Percentiles rank a stretch among this genome's conserved stretches.
Conservation (phyloP, 176 grass and related monocot genomes). For the Coix lacrymajobi region DNA sequence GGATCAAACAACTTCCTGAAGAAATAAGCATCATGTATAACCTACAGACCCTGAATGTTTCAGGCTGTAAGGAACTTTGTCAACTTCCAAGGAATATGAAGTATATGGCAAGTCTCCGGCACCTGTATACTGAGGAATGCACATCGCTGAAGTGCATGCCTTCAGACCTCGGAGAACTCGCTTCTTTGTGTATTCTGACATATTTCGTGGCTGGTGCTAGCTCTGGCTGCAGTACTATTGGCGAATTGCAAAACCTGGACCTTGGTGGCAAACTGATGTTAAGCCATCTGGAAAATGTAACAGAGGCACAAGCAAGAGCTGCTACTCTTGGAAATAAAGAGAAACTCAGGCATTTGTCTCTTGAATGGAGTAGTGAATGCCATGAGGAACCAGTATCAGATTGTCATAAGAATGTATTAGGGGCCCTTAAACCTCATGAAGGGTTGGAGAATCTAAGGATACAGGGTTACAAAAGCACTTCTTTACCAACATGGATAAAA, state of each 20-base stretch:
- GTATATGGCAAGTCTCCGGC: slow-evolving; percentile 8
- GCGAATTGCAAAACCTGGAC: background rate
- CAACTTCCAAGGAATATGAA: slow-evolving; percentile 33
- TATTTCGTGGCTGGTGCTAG: background rate
- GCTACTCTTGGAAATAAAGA: background rate
- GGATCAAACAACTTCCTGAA: background rate
- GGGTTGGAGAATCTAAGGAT: background rate
- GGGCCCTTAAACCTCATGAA: background rate
- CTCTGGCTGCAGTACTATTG: background rate
- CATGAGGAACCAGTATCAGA: background rate
- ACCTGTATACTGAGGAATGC: background rate
- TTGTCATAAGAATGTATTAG: background rate
- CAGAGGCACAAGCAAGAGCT: background rate
- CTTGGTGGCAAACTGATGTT: background rate
- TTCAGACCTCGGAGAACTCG: background rate
- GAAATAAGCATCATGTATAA: slow-evolving; percentile 7
- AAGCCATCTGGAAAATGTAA: background rate
- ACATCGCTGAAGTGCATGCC: background rate
- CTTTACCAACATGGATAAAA: background rate
- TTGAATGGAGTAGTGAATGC: background rate
- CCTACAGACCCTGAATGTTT: background rate
- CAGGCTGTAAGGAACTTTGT: fast-evolving
- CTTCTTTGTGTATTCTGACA: background rate
- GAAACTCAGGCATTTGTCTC: slow-evolving; percentile 5
- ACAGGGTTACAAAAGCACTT: background rate